phyloP scores from a whole-genome alignment of 176 grass and related monocot species.

The Cenchrus purpureus region DNA sequence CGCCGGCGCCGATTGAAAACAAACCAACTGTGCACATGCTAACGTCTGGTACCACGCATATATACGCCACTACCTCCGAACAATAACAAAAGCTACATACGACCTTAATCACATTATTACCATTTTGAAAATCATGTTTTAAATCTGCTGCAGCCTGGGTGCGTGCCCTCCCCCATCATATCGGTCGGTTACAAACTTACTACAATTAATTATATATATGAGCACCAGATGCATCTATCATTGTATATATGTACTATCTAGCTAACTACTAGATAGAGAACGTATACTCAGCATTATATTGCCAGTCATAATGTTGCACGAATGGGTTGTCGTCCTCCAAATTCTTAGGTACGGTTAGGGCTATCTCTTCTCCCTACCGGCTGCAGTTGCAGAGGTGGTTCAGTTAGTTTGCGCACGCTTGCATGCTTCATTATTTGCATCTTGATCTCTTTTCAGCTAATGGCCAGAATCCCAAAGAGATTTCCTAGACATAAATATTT shows the following conservation, averaged over 20 bases:
- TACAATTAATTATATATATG: background rate
- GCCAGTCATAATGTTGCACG: conserved; percentile 29
- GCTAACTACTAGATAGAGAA: no score
- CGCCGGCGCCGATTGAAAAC: background rate
- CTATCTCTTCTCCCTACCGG: background rate
- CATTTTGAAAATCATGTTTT: background rate
- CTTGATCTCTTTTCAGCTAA: background rate
- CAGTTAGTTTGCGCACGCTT: conserved; percentile 37
- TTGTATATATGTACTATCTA: background rate
- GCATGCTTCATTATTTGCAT: background rate
- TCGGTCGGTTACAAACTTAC: background rate
- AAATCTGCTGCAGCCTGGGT: no score
- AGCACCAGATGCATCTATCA: background rate
- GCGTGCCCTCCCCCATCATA: background rate
- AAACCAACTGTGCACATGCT: background rate
- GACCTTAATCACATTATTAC: background rate
- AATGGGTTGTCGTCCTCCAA: conserved; percentile 14
- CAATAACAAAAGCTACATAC: no score
- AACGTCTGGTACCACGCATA: background rate
- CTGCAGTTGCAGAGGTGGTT: background rate
- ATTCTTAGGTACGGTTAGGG: no score
- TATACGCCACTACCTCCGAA: background rate
- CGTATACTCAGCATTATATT: background rate
- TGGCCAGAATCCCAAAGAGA: background rate
- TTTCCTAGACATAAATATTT: background rate